Evolutionary conservation across 2,329 filamentous ascomycete genomes (phyloP).

Genomic region (Colletotrichum falcatum): DNA sequence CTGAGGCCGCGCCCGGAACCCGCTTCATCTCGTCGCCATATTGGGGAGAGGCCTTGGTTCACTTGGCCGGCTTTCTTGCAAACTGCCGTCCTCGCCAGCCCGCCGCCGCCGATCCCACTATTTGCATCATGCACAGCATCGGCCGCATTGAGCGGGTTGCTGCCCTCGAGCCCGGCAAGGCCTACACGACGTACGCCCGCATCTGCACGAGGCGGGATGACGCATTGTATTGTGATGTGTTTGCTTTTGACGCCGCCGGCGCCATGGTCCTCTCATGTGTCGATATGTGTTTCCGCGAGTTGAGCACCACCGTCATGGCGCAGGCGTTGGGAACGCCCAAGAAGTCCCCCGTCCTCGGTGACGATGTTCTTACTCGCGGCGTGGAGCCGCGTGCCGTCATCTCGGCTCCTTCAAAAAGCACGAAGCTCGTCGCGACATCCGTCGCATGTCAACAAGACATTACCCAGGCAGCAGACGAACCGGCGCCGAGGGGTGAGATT

Average conservation of each 20-base stretch:
- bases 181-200: no score
- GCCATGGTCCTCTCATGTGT: no score
- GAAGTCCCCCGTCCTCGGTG: no score
- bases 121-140: neutral
- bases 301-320: neutral
- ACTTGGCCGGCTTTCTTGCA: constrained; percentile 1
- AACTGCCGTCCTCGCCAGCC: neutral
- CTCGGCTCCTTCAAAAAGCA: no score
- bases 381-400: no score
- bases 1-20: neutral
- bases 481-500: neutral
- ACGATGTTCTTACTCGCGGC: no score
- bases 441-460: neutral
- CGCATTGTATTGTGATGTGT: no score
- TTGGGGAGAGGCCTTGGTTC: neutral
- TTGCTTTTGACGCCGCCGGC: no score
- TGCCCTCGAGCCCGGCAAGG: neutral
- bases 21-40: neutral
- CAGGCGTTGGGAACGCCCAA: no score
- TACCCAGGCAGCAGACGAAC: neutral
- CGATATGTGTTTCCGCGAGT: neutral
- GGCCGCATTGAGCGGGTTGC: neutral
- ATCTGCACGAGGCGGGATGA: no score
- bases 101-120: neutral
- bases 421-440: neutral